Percentiles rank a stretch among this genome's conserved stretches.
Conservation (phyloP, 2,329 filamentous ascomycete species). For the Aaosphaeria pasadenensis region DNA sequence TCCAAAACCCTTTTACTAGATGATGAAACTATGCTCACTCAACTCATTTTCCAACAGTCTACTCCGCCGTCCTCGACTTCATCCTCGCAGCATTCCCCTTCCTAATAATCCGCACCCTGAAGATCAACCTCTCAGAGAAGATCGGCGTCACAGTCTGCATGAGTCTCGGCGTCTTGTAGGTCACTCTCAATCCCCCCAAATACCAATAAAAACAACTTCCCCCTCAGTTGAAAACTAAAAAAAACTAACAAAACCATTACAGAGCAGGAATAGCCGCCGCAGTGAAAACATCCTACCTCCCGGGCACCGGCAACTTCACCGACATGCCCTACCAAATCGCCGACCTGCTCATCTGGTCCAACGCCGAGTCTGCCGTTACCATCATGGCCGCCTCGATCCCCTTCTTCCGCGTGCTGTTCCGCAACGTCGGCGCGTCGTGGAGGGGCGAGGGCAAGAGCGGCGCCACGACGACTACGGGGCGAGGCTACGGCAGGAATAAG, state of each 20-base stretch:
- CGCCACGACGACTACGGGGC: too few relatives aligned
- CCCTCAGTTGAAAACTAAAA: background rate
- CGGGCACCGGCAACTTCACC: constrained; percentile 10
- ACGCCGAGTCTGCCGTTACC: constrained; percentile 23
- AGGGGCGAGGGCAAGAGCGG: too few relatives aligned
- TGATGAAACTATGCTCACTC: background rate
- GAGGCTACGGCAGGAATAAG: too few relatives aligned
- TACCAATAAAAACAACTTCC: background rate
- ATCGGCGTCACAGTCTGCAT: constrained; percentile 20
- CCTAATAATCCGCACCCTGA: constrained; percentile 20
- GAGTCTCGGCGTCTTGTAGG: constrained; percentile 26
- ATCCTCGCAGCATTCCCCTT: constrained; percentile 24
- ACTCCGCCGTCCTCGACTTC: constrained; percentile 20
- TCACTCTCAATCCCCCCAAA: background rate
- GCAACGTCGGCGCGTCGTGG: background rate
- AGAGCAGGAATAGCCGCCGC: constrained; percentile 18
- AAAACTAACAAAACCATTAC: background rate
- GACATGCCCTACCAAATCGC: constrained; percentile 1
- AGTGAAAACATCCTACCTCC: constrained; percentile 20
- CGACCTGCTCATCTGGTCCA: constrained; percentile 22
- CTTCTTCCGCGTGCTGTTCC: constrained; percentile 21
- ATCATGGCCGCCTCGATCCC: constrained; percentile 27
- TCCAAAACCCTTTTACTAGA: background rate
- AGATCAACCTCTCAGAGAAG: constrained; percentile 27
- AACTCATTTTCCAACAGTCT: background rate